Base-by-base conservation (phyloP, 306 rosid species). In the Prinsepia uniflora region DNA sequence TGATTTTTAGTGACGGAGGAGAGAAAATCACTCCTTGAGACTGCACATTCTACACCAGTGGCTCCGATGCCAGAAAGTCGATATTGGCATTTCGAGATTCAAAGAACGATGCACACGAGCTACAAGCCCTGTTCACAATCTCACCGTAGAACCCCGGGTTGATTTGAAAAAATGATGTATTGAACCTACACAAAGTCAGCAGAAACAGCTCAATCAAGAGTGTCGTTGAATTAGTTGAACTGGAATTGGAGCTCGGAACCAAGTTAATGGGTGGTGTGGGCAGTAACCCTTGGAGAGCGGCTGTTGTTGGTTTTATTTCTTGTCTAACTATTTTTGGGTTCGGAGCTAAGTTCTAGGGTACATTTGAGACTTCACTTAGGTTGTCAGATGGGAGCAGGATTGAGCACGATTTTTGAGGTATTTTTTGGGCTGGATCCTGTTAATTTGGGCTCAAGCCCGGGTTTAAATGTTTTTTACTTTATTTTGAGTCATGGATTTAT, bases 141-240 rank as follows among this genome's bases (percentile, higher is more conserved):
- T 93, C 92, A 6, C 98, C 98, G 65, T 96, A 93, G 54, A 90
- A 88, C 36, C 74, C 82, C 0, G 83, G 83, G 68, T 93, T 93
- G 8, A 68, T 78, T 4, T 56, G 64, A 71, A 93, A 93, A 57
- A 91, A 80, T n/a, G n/a, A 39, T 36, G 86, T 40, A 11, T 68
- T 52, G 41, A 93, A 86, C 0, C 82, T 84, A 15, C 84, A 13
- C 0, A 93, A 92, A 1, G 96, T 59, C 0, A 78, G 70, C 0
- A 96, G 96, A 61, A 93, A 72, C 0, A 81, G 77, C 0, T 97
- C 97, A 22, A 90, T 75, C 34, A 93, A 81, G 72, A 2, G 79
- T 15, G 19, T 90, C 97, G 55, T 78, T 69, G 69, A 93, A 93
- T 1, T 17, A 46, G 77, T 93, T 93, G 43, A 76, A 84, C 20